phyloP scores from a whole-genome alignment of 345 rosid genomes.

The Corchorus olitorius region DNA sequence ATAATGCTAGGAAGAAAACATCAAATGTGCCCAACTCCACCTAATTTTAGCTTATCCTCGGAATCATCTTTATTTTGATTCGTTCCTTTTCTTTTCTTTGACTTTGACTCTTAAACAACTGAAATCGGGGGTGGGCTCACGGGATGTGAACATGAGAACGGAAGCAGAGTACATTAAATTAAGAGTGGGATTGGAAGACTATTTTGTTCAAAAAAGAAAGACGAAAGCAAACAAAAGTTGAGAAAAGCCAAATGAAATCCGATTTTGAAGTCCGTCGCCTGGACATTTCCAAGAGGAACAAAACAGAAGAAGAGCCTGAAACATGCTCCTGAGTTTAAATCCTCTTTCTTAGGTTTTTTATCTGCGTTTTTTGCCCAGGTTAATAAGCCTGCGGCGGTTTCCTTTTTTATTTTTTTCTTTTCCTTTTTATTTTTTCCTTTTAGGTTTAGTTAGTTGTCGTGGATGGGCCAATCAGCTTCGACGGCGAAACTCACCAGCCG shows the following conservation, averaged over 20 bases:
- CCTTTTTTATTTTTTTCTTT: conserved; percentile 2
- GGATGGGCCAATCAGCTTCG: conserved; percentile 84
- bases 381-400: conserved; percentile 5
- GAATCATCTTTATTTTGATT: background rate
- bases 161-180: background rate
- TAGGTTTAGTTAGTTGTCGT: conserved; percentile 16
- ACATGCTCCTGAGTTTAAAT: background rate
- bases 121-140: background rate
- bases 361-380: conserved; percentile 12
- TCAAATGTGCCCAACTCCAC: background rate
- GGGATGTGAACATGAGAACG: background rate
- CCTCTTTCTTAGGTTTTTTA: background rate
- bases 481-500: conserved; percentile 49
- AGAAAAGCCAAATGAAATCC: conserved; percentile 41
- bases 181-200: background rate
- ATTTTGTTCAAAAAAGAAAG: conserved; percentile 15
- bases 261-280: conserved; percentile 41
- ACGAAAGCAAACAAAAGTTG: background rate
- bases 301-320: background rate
- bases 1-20: background rate
- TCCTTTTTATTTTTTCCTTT: background rate
- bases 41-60: background rate
- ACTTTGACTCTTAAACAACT: background rate
- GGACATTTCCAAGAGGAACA: conserved; percentile 17
- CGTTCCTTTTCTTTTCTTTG: background rate